Evolutionary conservation across 768 basidiomycete species (phyloP).

Genomic region (Trichaptum fuscoviolaceum): DNA sequence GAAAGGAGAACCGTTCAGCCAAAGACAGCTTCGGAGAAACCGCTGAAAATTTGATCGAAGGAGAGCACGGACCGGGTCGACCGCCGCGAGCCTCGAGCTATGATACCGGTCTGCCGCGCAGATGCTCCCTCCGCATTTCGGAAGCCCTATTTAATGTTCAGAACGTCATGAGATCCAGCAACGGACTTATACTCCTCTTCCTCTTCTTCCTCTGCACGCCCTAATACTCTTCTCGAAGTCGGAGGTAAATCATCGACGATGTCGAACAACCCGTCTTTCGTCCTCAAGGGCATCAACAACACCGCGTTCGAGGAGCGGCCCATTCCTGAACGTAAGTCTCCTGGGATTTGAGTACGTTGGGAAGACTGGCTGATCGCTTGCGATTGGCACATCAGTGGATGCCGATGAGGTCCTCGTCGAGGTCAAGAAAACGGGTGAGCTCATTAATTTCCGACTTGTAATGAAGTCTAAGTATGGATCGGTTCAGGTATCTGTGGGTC

Average conservation of each 20-base stretch:
- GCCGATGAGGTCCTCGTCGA: conserved; percentile 79
- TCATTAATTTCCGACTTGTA: conserved; percentile 4
- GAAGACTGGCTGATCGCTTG: neutral
- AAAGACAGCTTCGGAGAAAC: conserved; percentile 2
- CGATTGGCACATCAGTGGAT: conserved; percentile 37
- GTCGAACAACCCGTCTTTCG: conserved; percentile 76
- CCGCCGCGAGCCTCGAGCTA: neutral
- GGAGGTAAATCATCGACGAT: conserved; percentile 25
- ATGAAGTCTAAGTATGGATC: conserved; percentile 9
- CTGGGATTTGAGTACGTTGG: neutral
- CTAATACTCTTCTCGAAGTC: neutral
- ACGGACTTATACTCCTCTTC: neutral
- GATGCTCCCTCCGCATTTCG: neutral
- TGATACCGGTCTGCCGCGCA: too few relatives aligned
- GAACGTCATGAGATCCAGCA: neutral
- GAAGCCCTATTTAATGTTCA: neutral
- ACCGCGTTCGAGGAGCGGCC: conserved; percentile 68
- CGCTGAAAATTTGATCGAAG: neutral
- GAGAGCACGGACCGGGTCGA: neutral
- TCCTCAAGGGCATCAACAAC: conserved; percentile 63
- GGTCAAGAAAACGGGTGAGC: conserved; percentile 85
- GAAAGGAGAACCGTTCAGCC: neutral
- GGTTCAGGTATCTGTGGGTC: conserved; percentile 81
- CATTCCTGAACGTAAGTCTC: conserved; percentile 60
- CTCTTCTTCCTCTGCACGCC: too few relatives aligned